Base-by-base conservation (phyloP, 2,329 filamentous ascomycete genomes). In the Dactylellina parvicollis region DNA sequence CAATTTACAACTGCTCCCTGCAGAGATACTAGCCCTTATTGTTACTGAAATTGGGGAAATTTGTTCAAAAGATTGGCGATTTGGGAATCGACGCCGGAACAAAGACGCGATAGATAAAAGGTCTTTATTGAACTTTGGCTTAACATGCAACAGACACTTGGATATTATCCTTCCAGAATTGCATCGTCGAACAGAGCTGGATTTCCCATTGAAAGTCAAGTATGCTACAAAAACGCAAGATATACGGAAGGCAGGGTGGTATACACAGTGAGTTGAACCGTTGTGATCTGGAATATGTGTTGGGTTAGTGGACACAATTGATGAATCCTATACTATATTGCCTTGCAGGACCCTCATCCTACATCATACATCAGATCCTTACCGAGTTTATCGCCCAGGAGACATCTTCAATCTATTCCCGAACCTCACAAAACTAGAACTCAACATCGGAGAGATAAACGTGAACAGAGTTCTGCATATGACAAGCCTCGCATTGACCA, bases 101-200 rank as follows among this genome's bases (percentile, higher is more conserved):
- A 26, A 42, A 18, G 32, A 42, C 14, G 20, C 3, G 9, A 32
- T 54, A 18, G 32, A 40, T 44, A 42, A 18, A 28, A 14, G 5
- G 4, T 38, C 52, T n/a, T 34, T 57, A 7, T 57, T 57, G 52
- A 42, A 57, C 26, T 57, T 57, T 22, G 52, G 52, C 4, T 44
- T 57, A n/a, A 57, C 52, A 7, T 57, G 52, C 34, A 36, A 30
- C 12, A 28, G 52, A n/a, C 32, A 57, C 18, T 16, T 57, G 18
- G 22, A 28, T 26, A 4, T 57, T 22, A 34, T 57, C 32, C 24
- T 57, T 20, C 52, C 52, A 22, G 34, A 57, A 22, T n/a, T 57
- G 16, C 52, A 57, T 42, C 34, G 34, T n/a, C 12, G 42, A 26
- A 22, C 36, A 2, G 20, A 42, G 9, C 12, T 57, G 32, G 20